These are phyloP conservation scores for Fonsecaea nubica DNA, from an alignment of 2,329 filamentous ascomycete species.

Conservation along the genomic window DNA sequence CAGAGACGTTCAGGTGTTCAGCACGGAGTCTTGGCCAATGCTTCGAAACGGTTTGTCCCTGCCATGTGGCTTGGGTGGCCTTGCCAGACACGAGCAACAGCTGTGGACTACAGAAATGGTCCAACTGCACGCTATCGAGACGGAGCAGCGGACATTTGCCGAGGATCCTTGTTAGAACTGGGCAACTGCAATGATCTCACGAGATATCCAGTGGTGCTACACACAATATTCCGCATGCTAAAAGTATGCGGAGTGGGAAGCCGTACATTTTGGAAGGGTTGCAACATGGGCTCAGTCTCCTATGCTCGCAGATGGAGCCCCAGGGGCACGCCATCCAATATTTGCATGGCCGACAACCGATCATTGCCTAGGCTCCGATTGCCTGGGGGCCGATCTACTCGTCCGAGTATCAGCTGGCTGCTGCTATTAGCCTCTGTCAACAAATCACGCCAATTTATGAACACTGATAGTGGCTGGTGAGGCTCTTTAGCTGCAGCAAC, in stretches of 20 bases:
- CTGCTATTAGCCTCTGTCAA: background rate
- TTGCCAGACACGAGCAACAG: background rate
- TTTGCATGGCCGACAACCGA: conserved; percentile 3
- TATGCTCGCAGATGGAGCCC: background rate
- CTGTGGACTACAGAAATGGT: background rate
- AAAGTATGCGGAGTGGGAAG: background rate
- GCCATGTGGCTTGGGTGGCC: background rate
- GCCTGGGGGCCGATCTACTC: background rate
- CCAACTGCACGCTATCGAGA: background rate
- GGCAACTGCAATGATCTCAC: background rate
- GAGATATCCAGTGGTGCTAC: background rate
- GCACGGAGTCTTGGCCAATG: background rate
- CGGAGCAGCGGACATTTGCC: background rate
- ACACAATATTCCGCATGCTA: background rate
- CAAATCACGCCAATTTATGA: background rate
- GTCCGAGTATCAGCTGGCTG: background rate
- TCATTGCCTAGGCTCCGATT: background rate
- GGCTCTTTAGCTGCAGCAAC: background rate
- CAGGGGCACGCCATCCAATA: background rate
- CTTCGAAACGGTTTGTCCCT: background rate
- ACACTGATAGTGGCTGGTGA: background rate
- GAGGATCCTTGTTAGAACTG: background rate
- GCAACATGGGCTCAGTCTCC: background rate
- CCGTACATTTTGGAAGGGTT: background rate
- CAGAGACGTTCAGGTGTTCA: background rate